Conservation (phyloP, 345 rosid species). For the Populus ilicifolia region DNA sequence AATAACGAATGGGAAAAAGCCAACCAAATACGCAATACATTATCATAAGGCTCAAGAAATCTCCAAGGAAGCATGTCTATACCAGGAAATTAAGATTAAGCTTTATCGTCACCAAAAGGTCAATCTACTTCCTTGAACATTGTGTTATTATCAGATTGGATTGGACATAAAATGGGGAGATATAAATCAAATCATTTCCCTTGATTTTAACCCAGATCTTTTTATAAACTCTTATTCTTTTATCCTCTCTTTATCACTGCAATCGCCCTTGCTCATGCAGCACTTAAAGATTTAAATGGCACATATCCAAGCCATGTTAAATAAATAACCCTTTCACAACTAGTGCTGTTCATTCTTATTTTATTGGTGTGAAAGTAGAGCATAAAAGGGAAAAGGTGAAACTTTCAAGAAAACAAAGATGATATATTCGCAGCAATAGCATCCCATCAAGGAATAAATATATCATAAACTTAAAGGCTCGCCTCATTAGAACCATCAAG, state of each 20-base stretch:
- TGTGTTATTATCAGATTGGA: neutral
- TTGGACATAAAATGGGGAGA: neutral
- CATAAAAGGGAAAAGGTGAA: neutral
- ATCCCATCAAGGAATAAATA: no score
- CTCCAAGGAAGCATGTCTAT: neutral
- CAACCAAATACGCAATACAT: neutral
- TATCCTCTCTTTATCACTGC: no score
- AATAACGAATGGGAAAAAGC: neutral
- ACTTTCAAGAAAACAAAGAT: neutral
- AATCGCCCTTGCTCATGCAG: no score
- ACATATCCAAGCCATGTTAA: no score
- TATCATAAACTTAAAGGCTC: neutral
- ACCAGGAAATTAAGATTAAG: neutral
- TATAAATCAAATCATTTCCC: no score
- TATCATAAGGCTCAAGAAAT: neutral
- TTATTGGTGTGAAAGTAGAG: no score
- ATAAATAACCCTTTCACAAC: no score
- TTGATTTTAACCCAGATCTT: no score
- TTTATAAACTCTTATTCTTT: no score
- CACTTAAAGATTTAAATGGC: no score
- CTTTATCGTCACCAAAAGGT: neutral
- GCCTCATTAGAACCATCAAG: constrained; percentile 55
- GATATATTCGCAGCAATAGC: no score
- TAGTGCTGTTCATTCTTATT: no score
- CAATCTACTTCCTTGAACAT: neutral